Evolutionary conservation across 768 basidiomycete species (phyloP).

Genomic region (Panaeolus papilionaceus): DNA sequence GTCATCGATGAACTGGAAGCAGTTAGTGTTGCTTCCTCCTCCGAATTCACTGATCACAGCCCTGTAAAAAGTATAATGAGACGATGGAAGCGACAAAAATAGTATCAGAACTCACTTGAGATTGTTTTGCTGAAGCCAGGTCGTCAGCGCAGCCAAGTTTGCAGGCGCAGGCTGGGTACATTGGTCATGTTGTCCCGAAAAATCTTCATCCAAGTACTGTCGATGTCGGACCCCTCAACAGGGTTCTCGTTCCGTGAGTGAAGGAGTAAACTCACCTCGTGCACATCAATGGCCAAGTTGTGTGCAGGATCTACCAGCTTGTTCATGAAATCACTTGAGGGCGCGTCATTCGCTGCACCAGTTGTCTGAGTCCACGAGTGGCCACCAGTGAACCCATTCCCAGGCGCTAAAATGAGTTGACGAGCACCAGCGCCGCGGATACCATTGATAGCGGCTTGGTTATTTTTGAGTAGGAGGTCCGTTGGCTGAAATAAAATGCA

Average conservation of each 20-base stretch:
- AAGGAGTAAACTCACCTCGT: constrained; percentile 40
- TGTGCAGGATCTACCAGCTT: constrained; percentile 45
- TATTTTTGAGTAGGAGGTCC: constrained; percentile 44
- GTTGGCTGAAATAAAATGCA: constrained; percentile 37
- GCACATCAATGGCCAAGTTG: constrained; percentile 53
- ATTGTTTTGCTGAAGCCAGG: constrained; percentile 47
- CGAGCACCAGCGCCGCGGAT: constrained; percentile 45
- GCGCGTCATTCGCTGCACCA: constrained; percentile 37
- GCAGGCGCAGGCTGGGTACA: constrained; percentile 53
- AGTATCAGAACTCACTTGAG: constrained; percentile 39
- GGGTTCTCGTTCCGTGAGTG: background rate
- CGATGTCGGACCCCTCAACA: background rate
- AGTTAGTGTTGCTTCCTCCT: constrained; percentile 43
- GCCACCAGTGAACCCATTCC: constrained; percentile 53
- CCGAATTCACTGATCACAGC: constrained; percentile 52
- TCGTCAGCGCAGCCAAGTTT: constrained; percentile 47
- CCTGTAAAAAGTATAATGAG: constrained; percentile 29
- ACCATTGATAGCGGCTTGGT: constrained; percentile 51
- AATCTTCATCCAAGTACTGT: constrained; percentile 43
- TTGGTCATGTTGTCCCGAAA: constrained; percentile 47
- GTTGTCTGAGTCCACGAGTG: constrained; percentile 49
- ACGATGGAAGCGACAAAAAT: no score
- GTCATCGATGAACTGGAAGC: constrained; percentile 43
- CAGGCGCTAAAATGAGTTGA: constrained; percentile 53
- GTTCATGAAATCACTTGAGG: constrained; percentile 50